A percentile compares a stretch with the other conserved stretches of the same genome.
Conservation (phyloP, 495 filamentous ascomycete species). For the Daldinia grandis region DNA sequence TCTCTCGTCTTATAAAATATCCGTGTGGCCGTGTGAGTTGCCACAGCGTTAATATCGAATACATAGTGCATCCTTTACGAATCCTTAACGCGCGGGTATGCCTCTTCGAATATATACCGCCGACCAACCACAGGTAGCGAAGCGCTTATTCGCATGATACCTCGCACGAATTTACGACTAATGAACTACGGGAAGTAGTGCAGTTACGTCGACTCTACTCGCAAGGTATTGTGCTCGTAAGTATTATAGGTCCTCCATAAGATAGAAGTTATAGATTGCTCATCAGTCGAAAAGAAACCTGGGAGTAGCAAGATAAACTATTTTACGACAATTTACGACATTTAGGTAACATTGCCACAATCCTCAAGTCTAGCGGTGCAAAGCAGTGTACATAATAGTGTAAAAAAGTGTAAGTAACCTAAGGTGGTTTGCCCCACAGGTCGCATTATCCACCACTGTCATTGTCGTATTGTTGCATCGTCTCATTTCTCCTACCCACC, state of each 20-base stretch:
- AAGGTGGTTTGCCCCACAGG: conserved; percentile 19
- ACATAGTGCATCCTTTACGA: background rate
- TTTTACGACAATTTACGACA: background rate
- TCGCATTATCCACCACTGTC: conserved; percentile 21
- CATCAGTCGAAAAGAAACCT: background rate
- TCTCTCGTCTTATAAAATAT: conserved; percentile 4
- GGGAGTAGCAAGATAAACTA: background rate
- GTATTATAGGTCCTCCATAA: background rate
- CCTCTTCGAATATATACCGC: conserved; percentile 9
- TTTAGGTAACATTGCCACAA: conserved; percentile 19
- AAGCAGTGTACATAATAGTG: background rate
- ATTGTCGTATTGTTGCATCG: conserved; percentile 34
- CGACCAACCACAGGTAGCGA: conserved; percentile 7
- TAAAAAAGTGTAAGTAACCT: background rate
- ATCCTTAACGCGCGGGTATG: conserved; percentile 22
- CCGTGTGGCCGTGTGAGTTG: conserved; percentile 18
- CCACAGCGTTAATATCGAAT: conserved; percentile 16
- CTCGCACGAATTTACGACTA: background rate
- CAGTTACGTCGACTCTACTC: background rate
- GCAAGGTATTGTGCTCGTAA: background rate
- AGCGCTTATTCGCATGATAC: conserved; percentile 36
- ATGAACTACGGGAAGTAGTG: background rate
- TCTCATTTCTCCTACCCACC: conserved; percentile 34
- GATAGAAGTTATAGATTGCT: background rate
- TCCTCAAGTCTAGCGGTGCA: background rate